Evolutionary conservation across 192 early-diverging fungal genomes (phyloP).

Genomic region (Ramicandelaber brevisporus): DNA sequence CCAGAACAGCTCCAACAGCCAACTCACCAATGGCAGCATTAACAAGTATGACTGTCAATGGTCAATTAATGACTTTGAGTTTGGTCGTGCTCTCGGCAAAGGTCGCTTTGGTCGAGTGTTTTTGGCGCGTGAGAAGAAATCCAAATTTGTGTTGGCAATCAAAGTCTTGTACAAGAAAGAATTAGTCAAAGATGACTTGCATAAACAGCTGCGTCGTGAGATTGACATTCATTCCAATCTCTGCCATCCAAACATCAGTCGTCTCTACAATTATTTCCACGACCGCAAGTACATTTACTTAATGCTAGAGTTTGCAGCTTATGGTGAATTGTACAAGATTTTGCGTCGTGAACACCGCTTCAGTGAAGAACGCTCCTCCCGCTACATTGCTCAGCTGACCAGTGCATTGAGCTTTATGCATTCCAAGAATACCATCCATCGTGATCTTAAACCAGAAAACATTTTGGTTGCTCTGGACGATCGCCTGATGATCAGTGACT

Average conservation of each 20-base stretch:
- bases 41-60: conserved; percentile 12
- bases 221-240: conserved; percentile 68
- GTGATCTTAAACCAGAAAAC: conserved; percentile 81
- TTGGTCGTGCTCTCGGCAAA: conserved; percentile 47
- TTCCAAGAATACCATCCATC: conserved; percentile 56
- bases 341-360: conserved; percentile 30
- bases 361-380: conserved; percentile 28
- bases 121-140: conserved; percentile 47
- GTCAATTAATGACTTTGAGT: conserved; percentile 47
- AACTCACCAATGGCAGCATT: too few relatives aligned
- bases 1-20: too few relatives aligned
- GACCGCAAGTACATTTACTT: conserved; percentile 55
- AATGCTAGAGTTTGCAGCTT: conserved; percentile 63
- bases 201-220: conserved; percentile 57
- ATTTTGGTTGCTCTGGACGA: conserved; percentile 42
- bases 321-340: conserved; percentile 57
- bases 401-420: conserved; percentile 52
- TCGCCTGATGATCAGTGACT: conserved; percentile 71
- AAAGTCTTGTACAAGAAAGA: conserved; percentile 62
- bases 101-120: conserved; percentile 77
- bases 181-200: conserved; percentile 25
- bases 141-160: conserved; percentile 53
- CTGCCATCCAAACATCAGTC: conserved; percentile 58
- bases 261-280: conserved; percentile 70
- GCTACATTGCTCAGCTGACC: conserved; percentile 60